A percentile compares a stretch with the other conserved stretches of the same genome.
Conservation (phyloP, 495 filamentous ascomycete species). For the Copromyces sp. region DNA sequence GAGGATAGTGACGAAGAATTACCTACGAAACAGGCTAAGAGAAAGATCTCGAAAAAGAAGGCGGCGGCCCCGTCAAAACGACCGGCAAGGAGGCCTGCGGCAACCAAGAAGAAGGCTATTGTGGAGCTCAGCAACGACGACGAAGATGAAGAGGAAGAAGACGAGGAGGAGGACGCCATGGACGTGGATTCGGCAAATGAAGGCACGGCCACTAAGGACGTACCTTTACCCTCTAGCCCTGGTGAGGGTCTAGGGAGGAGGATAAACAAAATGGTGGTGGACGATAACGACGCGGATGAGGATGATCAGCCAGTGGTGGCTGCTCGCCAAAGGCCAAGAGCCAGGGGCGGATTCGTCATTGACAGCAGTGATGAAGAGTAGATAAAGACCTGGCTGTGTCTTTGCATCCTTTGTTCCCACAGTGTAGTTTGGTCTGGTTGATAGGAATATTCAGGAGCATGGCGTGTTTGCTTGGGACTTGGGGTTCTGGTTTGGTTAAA, state of each 20-base stretch:
- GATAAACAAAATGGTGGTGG: constrained; percentile 12
- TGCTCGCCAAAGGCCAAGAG: constrained; percentile 27
- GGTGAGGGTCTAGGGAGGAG: constrained; percentile 10
- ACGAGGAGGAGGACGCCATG: constrained; percentile 19
- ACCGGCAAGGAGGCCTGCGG: constrained; percentile 1
- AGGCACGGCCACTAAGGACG: constrained; percentile 17
- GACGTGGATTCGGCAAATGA: constrained; percentile 9
- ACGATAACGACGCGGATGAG: constrained; percentile 19
- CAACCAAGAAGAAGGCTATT: not conserved
- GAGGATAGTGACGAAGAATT: constrained; percentile 18
- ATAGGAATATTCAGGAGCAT: not conserved
- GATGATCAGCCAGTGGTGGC: constrained; percentile 26
- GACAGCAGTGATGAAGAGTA: constrained; percentile 49
- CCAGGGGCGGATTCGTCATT: constrained; percentile 42
- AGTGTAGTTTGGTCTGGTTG: not conserved
- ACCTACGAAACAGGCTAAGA: constrained; percentile 5
- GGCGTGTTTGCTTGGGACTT: not conserved
- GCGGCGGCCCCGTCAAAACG: not conserved
- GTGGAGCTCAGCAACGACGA: constrained; percentile 14
- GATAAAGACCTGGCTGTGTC: not conserved
- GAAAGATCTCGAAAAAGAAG: not conserved
- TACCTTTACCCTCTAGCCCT: constrained; percentile 20
- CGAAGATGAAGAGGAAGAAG: constrained; percentile 17
- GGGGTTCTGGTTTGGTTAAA: not conserved
- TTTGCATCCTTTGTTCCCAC: not conserved